Percentiles rank a stretch among this genome's conserved stretches.
These are phyloP conservation scores for Grifola frondosa DNA, from an alignment of 1,284 basidiomycete genomes.

Conservation along the genomic window DNA sequence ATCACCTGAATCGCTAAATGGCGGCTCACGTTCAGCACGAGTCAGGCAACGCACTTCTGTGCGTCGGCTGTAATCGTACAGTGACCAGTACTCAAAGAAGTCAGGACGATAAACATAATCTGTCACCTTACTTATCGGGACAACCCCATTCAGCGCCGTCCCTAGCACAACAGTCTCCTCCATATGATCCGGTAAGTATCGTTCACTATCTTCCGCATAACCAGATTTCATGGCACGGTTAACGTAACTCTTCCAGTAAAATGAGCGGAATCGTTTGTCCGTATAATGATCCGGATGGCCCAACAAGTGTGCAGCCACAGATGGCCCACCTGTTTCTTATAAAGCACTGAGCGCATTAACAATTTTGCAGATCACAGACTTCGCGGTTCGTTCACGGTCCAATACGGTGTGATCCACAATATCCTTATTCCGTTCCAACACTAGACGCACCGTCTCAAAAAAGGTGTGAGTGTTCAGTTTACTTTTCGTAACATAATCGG, in stretches of 20 bases:
- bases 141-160: no score
- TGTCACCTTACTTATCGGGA: no score
- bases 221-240: not conserved
- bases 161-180: no score
- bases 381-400: not conserved
- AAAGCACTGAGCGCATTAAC: constrained; percentile 11
- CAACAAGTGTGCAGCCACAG: constrained; percentile 7
- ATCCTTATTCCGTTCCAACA: not conserved
- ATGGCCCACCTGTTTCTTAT: constrained; percentile 10
- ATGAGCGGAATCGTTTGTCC: constrained; percentile 1
- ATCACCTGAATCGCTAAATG: no score
- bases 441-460: constrained; percentile 4
- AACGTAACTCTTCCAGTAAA: constrained; percentile 11
- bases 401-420: not conserved
- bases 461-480: constrained; percentile 2
- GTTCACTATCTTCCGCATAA: not conserved
- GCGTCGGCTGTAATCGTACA: not conserved
- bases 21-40: constrained; percentile 31
- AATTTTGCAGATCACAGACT: constrained; percentile 1
- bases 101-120: constrained; percentile 7
- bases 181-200: no score
- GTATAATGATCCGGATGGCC: constrained; percentile 18
- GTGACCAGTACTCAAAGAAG: constrained; percentile 4
- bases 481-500: constrained; percentile 13
- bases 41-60: constrained; percentile 15